Evolutionary conservation across 2,329 filamentous ascomycete species (phyloP).

Genomic region (Aspergillus phoenicis): DNA sequence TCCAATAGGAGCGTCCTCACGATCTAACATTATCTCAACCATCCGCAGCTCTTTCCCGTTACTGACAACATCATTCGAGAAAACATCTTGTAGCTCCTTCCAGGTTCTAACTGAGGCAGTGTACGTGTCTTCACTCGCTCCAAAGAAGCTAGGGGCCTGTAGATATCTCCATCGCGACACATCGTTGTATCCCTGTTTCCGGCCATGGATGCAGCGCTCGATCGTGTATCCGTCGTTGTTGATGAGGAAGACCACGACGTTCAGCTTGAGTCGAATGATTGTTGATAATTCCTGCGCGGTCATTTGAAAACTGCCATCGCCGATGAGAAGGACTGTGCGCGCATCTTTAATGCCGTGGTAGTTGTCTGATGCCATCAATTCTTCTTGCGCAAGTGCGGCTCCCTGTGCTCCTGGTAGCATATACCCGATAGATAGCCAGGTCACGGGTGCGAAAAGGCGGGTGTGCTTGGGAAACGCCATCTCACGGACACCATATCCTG

Average conservation of each 20-base stretch:
- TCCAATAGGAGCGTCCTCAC: background rate
- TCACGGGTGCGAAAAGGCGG: slow-evolving; percentile 54
- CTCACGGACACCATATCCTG: slow-evolving; percentile 58
- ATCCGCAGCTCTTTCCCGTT: background rate
- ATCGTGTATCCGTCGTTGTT: slow-evolving; percentile 16
- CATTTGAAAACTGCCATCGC: slow-evolving; percentile 67
- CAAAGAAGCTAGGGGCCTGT: background rate
- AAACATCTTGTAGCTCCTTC: background rate
- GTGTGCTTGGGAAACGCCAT: slow-evolving; percentile 54
- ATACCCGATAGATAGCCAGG: slow-evolving; percentile 64
- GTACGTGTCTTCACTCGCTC: background rate
- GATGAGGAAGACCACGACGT: slow-evolving; percentile 25
- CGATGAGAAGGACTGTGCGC: slow-evolving; percentile 61
- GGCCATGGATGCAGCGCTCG: slow-evolving; percentile 13
- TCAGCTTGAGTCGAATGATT: slow-evolving; percentile 59
- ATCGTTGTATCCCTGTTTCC: slow-evolving; percentile 26
- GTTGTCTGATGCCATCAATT: slow-evolving; percentile 21
- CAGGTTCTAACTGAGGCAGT: background rate
- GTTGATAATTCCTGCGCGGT: slow-evolving; percentile 68
- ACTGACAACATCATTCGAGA: background rate
- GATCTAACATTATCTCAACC: background rate
- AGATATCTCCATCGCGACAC: slow-evolving; percentile 34
- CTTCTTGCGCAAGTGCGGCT: slow-evolving; percentile 54
- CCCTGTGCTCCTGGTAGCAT: slow-evolving; percentile 62
- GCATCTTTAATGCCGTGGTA: slow-evolving; percentile 17